Percentiles rank a stretch among this genome's conserved stretches.
Evolutionary conservation across 1,284 basidiomycete species (phyloP).

Genomic region (Marasmius fiardii): DNA sequence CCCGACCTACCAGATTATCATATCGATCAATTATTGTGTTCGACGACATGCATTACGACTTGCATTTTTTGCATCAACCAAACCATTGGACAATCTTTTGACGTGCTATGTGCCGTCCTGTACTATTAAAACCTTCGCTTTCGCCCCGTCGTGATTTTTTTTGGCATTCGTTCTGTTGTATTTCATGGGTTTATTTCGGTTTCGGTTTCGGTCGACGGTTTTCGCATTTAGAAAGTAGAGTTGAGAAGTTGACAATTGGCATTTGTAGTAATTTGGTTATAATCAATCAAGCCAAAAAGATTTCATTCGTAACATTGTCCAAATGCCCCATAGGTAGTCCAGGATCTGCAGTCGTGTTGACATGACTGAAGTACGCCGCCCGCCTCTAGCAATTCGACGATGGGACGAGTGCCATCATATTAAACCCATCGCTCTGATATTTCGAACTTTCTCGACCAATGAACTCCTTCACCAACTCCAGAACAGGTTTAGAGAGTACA

Average conservation of each 20-base stretch:
- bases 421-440: constrained; percentile 26
- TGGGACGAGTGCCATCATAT: constrained; percentile 28
- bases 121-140: background rate
- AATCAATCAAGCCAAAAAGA: background rate
- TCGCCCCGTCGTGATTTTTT: background rate
- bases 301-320: background rate
- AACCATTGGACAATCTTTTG: background rate
- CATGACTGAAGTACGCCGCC: background rate
- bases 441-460: constrained; percentile 19
- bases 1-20: background rate
- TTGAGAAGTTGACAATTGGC: background rate
- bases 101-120: background rate
- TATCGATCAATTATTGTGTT: background rate
- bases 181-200: background rate
- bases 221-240: background rate
- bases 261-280: background rate
- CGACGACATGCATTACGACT: background rate
- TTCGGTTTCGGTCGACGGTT: background rate
- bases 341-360: background rate
- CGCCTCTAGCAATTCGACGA: background rate
- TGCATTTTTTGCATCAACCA: background rate
- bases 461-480: constrained; percentile 26
- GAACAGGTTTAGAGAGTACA: constrained; percentile 21
- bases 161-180: background rate
- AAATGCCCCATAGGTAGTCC: too few relatives aligned